Conservation (phyloP, 2,329 filamentous ascomycete species). For the Thelonectria blattea region DNA sequence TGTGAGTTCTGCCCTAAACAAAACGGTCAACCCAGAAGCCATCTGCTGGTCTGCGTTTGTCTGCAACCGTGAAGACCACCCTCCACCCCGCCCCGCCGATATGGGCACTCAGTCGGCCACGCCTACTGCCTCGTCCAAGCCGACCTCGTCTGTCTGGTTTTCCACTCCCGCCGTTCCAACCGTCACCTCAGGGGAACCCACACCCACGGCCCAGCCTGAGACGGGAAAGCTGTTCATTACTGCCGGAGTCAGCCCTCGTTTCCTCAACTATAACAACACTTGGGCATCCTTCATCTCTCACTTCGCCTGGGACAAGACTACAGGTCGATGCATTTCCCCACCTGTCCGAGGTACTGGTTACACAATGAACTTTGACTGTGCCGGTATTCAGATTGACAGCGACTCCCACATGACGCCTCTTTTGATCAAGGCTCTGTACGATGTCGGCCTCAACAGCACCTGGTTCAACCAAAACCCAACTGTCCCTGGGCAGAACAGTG, state of each 20-base stretch:
- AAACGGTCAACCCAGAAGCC: conserved; percentile 45
- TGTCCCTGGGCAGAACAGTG: conserved; percentile 42
- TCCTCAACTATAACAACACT: conserved; percentile 48
- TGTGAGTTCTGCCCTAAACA: conserved; percentile 47
- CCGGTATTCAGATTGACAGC: conserved; percentile 46
- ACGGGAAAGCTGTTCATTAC: conserved; percentile 42
- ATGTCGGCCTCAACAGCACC: conserved; percentile 47
- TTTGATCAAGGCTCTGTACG: conserved; percentile 47
- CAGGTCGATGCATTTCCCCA: conserved; percentile 43
- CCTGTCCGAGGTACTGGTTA: conserved; percentile 45
- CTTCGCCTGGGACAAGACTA: conserved; percentile 48
- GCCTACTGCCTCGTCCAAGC: conserved; percentile 40
- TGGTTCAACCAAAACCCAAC: conserved; percentile 49
- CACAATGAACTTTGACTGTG: conserved; percentile 46
- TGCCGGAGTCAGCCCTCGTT: conserved; percentile 45
- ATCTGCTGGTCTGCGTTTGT: conserved; percentile 51
- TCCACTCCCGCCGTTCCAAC: conserved; percentile 37
- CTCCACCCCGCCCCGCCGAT: conserved; percentile 44
- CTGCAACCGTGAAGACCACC: conserved; percentile 45
- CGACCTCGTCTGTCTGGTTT: conserved; percentile 43
- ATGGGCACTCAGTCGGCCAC: conserved; percentile 46
- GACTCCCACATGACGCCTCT: conserved; percentile 49
- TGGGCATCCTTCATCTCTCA: conserved; percentile 49
- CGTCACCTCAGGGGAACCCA: conserved; percentile 36
- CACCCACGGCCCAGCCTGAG: conserved; percentile 40